Percentiles rank a stretch among this genome's conserved stretches.
Conservation (phyloP, 2,329 filamentous ascomycete genomes). For the Trichoderma gracile region DNA sequence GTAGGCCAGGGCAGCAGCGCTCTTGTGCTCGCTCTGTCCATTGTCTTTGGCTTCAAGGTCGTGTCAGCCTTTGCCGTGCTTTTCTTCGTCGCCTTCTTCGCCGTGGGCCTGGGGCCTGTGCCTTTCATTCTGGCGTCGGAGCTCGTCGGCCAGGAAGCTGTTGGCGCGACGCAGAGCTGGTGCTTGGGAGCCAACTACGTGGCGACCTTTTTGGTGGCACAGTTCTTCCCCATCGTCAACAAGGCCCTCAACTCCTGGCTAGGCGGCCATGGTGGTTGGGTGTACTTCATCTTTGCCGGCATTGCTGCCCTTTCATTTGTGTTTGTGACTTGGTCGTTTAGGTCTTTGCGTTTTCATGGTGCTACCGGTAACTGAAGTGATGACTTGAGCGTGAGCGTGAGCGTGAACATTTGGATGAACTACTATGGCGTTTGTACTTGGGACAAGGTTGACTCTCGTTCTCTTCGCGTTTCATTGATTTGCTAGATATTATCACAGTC, state of each 20-base stretch:
- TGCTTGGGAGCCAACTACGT: constrained; percentile 84
- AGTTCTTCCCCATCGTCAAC: constrained; percentile 91
- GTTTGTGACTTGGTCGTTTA: constrained; percentile 61
- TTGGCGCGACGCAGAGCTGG: constrained; percentile 89
- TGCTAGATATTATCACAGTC: background rate
- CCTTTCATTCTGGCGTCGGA: constrained; percentile 94
- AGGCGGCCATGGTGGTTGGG: constrained; percentile 75
- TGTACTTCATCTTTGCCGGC: constrained; percentile 88
- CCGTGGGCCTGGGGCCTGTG: constrained; percentile 85
- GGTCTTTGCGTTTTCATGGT: constrained; percentile 25
- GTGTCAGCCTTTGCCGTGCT: constrained; percentile 81
- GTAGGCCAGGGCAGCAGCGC: constrained; percentile 80
- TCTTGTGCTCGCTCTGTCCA: constrained; percentile 75
- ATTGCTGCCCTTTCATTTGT: constrained; percentile 67
- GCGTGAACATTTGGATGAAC: background rate
- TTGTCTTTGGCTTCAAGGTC: constrained; percentile 69
- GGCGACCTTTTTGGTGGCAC: constrained; percentile 87
- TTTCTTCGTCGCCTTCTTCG: constrained; percentile 86
- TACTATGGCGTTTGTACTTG: constrained; percentile 6
- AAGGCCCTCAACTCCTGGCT: constrained; percentile 63
- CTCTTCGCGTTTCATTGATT: background rate
- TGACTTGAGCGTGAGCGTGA: background rate
- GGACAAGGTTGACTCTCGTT: background rate
- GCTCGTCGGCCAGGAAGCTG: constrained; percentile 84
- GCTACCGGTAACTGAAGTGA: constrained; percentile 24